Evolutionary conservation across 768 basidiomycete species (phyloP).

Genomic region (Rhizopogon sp.): DNA sequence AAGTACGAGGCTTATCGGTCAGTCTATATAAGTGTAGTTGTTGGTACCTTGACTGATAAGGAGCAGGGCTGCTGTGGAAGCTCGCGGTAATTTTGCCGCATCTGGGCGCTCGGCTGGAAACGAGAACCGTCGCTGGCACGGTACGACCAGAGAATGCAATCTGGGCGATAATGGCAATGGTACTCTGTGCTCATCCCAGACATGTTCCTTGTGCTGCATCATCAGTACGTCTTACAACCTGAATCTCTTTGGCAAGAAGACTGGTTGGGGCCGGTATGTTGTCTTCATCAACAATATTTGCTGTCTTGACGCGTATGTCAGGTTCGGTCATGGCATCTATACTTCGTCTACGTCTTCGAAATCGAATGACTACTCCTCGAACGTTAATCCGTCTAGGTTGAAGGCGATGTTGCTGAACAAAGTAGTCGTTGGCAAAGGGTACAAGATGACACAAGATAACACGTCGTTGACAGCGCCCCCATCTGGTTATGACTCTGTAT

Average conservation of each 20-base stretch:
- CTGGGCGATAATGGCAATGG: constrained; percentile 59
- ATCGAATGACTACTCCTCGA: constrained; percentile 69
- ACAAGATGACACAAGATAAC: constrained; percentile 58
- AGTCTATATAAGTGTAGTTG: constrained; percentile 4
- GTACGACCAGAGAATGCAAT: constrained; percentile 60
- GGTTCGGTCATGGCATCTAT: constrained; percentile 69
- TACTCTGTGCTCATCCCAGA: constrained; percentile 43
- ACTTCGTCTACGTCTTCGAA: constrained; percentile 79
- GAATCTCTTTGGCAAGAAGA: constrained; percentile 61
- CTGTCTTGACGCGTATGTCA: constrained; percentile 14
- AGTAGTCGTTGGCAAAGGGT: constrained; percentile 66
- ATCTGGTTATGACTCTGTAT: constrained; percentile 60
- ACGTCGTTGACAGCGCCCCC: constrained; percentile 53
- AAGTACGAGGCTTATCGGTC: constrained; percentile 62
- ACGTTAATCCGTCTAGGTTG: constrained; percentile 46
- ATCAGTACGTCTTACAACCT: constrained; percentile 61
- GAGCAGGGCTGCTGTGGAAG: constrained; percentile 49
- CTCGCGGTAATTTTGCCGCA: constrained; percentile 51
- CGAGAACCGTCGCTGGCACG: constrained; percentile 74
- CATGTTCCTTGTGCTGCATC: constrained; percentile 62
- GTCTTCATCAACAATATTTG: neutral
- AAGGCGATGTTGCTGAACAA: constrained; percentile 73
- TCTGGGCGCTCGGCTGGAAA: constrained; percentile 58
- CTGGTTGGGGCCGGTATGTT: constrained; percentile 62
- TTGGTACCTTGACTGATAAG: neutral